Evolutionary conservation across 352 stramenopile genomes (phyloP).

Genomic region (Blastocystis sp.): DNA sequence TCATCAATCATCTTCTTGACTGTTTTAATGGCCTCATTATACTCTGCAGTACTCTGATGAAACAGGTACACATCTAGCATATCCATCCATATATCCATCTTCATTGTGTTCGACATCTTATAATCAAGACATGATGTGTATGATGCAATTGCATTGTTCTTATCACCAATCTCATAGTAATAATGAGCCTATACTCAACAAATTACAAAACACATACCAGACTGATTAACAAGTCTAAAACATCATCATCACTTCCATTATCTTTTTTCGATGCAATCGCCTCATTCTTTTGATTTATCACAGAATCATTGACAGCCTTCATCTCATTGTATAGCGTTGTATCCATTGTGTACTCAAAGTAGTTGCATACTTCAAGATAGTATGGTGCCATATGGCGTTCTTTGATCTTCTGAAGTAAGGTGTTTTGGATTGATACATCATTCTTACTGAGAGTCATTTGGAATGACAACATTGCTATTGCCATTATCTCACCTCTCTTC

Average conservation of each 20-base stretch:
- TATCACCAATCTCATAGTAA: conserved; percentile 58
- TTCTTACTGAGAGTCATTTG: conserved; percentile 17
- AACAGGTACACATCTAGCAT: conserved; percentile 65
- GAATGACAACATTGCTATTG: conserved; percentile 51
- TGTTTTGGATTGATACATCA: conserved; percentile 1
- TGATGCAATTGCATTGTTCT: conserved; percentile 1
- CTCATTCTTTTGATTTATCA: conserved; percentile 51
- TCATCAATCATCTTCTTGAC: conserved; percentile 52
- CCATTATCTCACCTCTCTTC: conserved; percentile 59
- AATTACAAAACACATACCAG: background rate
- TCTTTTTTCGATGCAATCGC: conserved; percentile 13
- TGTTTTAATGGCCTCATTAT: background rate
- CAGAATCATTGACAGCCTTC: conserved; percentile 23
- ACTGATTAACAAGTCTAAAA: conserved; percentile 33
- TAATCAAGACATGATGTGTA: conserved; percentile 56
- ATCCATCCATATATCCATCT: conserved; percentile 66
- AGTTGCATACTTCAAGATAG: conserved; percentile 37
- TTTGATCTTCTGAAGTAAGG: conserved; percentile 53
- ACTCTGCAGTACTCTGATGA: conserved; percentile 43
- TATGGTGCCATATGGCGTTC: conserved; percentile 63
- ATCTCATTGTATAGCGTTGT: conserved; percentile 43
- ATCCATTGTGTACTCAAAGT: conserved; percentile 48
- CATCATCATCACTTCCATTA: conserved; percentile 61
- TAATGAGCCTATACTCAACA: conserved; percentile 46
- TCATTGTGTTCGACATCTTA: conserved; percentile 64